Evolutionary conservation across 331 rosid species (phyloP).

Genomic region (Quercus tomentella): DNA sequence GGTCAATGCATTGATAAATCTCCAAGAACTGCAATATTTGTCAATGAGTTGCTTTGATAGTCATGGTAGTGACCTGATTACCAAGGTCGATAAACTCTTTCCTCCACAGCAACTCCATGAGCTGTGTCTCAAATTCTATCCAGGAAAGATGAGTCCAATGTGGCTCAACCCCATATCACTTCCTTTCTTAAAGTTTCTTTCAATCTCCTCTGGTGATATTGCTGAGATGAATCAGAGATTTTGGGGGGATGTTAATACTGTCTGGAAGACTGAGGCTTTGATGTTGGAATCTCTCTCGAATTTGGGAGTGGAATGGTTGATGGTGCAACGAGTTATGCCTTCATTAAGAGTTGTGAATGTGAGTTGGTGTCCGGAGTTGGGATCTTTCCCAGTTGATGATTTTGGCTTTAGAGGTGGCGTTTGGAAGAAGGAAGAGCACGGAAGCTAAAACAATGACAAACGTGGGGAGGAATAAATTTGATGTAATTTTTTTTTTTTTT

Average conservation of each 20-base stretch:
- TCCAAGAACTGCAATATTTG: slow-evolving; percentile 32
- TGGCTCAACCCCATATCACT: slow-evolving; percentile 38
- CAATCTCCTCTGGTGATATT: slow-evolving; percentile 27
- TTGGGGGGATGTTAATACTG: slow-evolving; percentile 17
- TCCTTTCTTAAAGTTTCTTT: slow-evolving; percentile 21
- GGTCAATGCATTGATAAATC: slow-evolving; percentile 22
- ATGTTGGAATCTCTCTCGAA: slow-evolving; percentile 24
- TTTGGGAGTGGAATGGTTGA: slow-evolving; percentile 21
- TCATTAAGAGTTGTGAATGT: slow-evolving; percentile 8
- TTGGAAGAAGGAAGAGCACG: slow-evolving; percentile 28
- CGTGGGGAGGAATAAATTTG: not conserved
- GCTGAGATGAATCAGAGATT: slow-evolving; percentile 7
- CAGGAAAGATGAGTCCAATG: slow-evolving; percentile 23
- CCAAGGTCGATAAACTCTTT: slow-evolving; percentile 18
- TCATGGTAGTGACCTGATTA: slow-evolving; percentile 12
- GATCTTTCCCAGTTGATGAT: slow-evolving; percentile 19
- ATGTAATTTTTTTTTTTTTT: not conserved
- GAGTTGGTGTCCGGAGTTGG: slow-evolving; percentile 33
- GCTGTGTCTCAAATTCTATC: slow-evolving; percentile 20
- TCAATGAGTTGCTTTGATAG: slow-evolving; percentile 27
- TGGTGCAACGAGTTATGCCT: slow-evolving; percentile 19
- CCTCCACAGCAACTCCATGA: slow-evolving; percentile 36
- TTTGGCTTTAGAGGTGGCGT: slow-evolving; percentile 24
- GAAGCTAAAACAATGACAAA: not conserved
- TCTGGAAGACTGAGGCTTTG: slow-evolving; percentile 30